A percentile compares a stretch with the other conserved stretches of the same genome.
phyloP scores from a whole-genome alignment of 1,139 yeast genomes.

The Taphrina pruni region DNA sequence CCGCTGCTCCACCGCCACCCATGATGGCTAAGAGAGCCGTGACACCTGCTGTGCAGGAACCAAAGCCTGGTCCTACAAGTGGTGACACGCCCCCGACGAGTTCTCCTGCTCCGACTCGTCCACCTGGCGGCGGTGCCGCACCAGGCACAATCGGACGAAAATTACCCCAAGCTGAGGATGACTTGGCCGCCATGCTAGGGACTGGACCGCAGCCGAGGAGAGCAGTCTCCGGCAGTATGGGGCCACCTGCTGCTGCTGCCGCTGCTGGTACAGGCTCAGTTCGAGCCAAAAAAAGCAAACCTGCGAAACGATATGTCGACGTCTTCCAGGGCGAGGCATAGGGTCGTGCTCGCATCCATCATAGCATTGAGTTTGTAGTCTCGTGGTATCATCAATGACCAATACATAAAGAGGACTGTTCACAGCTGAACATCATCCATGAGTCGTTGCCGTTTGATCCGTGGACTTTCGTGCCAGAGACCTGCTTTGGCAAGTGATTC shows the following conservation, averaged over 20 bases:
- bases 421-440: slow-evolving; percentile 16
- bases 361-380: background rate
- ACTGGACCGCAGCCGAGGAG: slow-evolving; percentile 22
- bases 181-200: slow-evolving; percentile 31
- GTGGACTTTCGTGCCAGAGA: slow-evolving; percentile 29
- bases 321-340: slow-evolving; percentile 29
- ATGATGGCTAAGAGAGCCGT: slow-evolving; percentile 51
- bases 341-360: background rate
- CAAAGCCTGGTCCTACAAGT: slow-evolving; percentile 44
- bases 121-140: background rate
- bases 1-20: slow-evolving; percentile 76
- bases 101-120: slow-evolving; percentile 3
- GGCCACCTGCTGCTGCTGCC: slow-evolving; percentile 10
- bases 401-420: background rate
- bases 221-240: slow-evolving; percentile 14
- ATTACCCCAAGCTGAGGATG: slow-evolving; percentile 19
- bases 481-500: slow-evolving; percentile 11
- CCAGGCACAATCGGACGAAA: slow-evolving; percentile 10
- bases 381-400: background rate
- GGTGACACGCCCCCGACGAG: background rate
- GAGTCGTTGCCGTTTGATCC: slow-evolving; percentile 19
- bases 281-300: slow-evolving; percentile 17
- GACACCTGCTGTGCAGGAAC: slow-evolving; percentile 53
- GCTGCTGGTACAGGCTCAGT: slow-evolving; percentile 10
- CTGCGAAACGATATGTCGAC: slow-evolving; percentile 32